A percentile compares a stretch with the other conserved stretches of the same genome.
phyloP scores from a whole-genome alignment of 2,329 filamentous ascomycete genomes.

The Cercospora brassicicola region DNA sequence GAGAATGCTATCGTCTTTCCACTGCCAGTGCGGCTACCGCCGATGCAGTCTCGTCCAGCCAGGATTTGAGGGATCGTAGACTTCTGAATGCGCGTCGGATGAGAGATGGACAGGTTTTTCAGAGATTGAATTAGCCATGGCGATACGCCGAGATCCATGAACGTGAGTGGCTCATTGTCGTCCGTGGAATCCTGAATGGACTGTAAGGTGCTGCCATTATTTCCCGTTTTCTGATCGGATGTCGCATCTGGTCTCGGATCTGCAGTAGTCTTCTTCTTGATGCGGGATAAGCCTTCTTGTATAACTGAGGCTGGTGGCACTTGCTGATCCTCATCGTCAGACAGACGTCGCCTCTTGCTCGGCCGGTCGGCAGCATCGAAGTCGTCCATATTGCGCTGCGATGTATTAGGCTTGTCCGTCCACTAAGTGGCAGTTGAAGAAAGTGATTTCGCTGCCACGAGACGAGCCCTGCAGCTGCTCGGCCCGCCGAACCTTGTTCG shows the following conservation, averaged over 20 bases:
- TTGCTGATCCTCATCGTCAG: conserved; percentile 6
- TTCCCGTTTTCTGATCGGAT: background rate
- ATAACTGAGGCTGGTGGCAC: background rate
- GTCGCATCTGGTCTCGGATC: background rate
- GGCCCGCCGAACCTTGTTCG: conserved; percentile 7
- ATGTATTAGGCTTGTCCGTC: background rate
- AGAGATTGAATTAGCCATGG: conserved; percentile 83
- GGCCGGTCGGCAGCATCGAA: conserved; percentile 9
- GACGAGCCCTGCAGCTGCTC: conserved; percentile 1
- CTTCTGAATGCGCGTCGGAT: conserved; percentile 89
- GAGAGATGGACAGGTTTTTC: conserved; percentile 73
- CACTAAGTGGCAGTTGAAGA: background rate
- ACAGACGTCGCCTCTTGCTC: conserved; percentile 22
- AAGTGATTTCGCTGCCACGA: background rate
- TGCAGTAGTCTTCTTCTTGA: conserved; percentile 7
- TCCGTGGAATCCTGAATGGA: conserved; percentile 36
- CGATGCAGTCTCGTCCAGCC: conserved; percentile 88
- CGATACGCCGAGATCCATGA: conserved; percentile 36
- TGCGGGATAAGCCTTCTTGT: conserved; percentile 10
- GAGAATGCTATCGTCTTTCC: conserved; percentile 97
- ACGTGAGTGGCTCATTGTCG: conserved; percentile 32
- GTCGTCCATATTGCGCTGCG: conserved; percentile 17
- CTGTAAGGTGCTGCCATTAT: background rate
- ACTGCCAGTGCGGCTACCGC: conserved; percentile 89
- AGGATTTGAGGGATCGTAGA: conserved; percentile 91